Base-by-base conservation (phyloP, 78 protist genomes). In the Dictyostelium brefeldianum region DNA sequence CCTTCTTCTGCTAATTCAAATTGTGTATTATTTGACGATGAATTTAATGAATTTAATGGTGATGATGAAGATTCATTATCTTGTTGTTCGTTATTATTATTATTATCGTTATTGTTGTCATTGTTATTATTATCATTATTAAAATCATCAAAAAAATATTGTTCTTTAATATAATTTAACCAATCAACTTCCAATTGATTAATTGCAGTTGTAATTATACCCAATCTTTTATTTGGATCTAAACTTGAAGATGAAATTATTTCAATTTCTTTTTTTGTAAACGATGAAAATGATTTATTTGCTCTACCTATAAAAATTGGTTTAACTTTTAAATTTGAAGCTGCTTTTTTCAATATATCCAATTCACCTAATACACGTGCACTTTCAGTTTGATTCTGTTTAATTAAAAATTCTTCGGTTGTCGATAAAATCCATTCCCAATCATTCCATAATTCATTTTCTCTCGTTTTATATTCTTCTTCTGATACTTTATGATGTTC, bases 391-490 rank as follows among this genome's bases (percentile, higher is more conserved):
- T 85, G 92, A 18, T 85, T 85, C 48, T 85, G 92, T 36, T 85
- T 85, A 9, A 85, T n/a, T 29, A 85, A 41, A 75, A 85, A 85
- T 27, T 85, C 92, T 62, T 85, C 92, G 1, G 92, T 85, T 8
- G 83, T 75, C 41, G 92, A 85, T 27, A 85, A 54, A 75, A 85
- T 69, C 92, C 92, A 85, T 75, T 85, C 92, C 92, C 92, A 85
- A 22, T 85, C 92, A 22, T 18, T 57, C 92, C 92, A 85, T 5
- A 85, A 47, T 29, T 85, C 92, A 43, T 27, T 59, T 20, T 85
- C 92, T 62, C 36, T 74, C 11, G 47, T 74, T 75, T 47, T 85
- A 48, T 85, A 75, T 62, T 85, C 92, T 36, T 85, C 83, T 29
- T 25, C 64, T 8, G 57, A 54, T 27, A 85, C 48, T 11, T 79